Conservation (phyloP, 208 protist species). For the Herpetomonas tarakana region DNA sequence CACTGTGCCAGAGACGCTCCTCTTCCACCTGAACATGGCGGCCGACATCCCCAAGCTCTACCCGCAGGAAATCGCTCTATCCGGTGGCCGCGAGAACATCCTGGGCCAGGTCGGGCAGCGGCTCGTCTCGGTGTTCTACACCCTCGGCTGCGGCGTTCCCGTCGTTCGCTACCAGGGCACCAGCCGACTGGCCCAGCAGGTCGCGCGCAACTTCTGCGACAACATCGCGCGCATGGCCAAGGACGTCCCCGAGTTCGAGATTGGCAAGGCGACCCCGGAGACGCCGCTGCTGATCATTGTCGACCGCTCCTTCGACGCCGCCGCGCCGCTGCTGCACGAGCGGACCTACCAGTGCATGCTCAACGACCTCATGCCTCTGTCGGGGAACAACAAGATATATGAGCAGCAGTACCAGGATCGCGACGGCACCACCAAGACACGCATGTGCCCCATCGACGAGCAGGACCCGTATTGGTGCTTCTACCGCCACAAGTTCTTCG, state of each 20-base stretch:
- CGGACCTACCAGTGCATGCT: constrained; percentile 83
- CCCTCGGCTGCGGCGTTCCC: constrained; percentile 50
- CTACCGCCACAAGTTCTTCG: constrained; percentile 69
- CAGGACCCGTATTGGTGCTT: constrained; percentile 70
- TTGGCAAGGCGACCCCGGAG: constrained; percentile 15
- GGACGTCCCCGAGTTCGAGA: constrained; percentile 30
- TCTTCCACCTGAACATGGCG: constrained; percentile 64
- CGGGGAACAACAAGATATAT: constrained; percentile 40
- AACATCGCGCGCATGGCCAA: constrained; percentile 34
- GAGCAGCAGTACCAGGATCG: constrained; percentile 52
- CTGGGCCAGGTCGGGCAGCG: constrained; percentile 43
- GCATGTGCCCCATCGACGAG: constrained; percentile 56
- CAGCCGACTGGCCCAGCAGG: constrained; percentile 37
- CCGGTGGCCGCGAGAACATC: constrained; percentile 31
- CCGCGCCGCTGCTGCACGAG: constrained; percentile 78
- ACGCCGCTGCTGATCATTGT: constrained; percentile 71
- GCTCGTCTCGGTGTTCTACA: constrained; percentile 56
- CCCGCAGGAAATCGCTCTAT: constrained; percentile 24
- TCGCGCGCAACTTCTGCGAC: constrained; percentile 40
- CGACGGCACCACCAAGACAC: constrained; percentile 26
- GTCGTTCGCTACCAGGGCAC: constrained; percentile 63
- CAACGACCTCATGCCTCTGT: constrained; percentile 67
- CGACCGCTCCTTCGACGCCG: constrained; percentile 76
- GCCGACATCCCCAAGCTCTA: constrained; percentile 54
- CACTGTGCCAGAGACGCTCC: constrained; percentile 45